These are phyloP conservation scores for Pichia inconspicua DNA, from an alignment of 1,139 yeast genomes.

Conservation along the genomic window DNA sequence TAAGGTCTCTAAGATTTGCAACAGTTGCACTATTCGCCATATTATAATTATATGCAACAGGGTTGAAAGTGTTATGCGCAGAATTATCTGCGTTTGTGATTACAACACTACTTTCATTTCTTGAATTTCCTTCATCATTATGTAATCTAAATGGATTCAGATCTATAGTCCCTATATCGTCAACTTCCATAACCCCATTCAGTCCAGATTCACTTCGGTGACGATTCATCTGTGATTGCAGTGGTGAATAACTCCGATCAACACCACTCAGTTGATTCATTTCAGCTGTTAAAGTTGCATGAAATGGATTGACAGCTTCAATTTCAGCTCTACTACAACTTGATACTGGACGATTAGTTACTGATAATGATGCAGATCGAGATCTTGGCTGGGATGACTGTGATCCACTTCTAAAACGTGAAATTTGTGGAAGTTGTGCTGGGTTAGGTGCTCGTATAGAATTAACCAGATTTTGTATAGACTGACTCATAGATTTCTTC, in stretches of 20 bases:
- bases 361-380: constrained; percentile 6
- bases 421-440: constrained; percentile 1
- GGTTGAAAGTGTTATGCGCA: constrained; percentile 23
- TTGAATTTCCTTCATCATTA: background rate
- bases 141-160: background rate
- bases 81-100: constrained; percentile 7
- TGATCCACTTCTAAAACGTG: constrained; percentile 6
- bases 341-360: constrained; percentile 1
- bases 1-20: constrained; percentile 19
- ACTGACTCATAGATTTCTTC: constrained; percentile 22
- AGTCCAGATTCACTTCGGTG: background rate
- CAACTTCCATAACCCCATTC: background rate
- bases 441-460: constrained; percentile 19
- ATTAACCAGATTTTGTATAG: constrained; percentile 19
- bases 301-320: constrained; percentile 4
- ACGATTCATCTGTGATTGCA: background rate
- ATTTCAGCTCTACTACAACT: background rate
- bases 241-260: background rate
- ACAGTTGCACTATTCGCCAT: constrained; percentile 26
- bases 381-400: constrained; percentile 5
- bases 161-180: background rate
- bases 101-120: background rate
- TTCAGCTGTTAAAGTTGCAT: background rate
- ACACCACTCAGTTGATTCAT: background rate
- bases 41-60: constrained; percentile 20